These are phyloP conservation scores for Castanea crenata DNA, from an alignment of 306 rosid genomes.

Conservation along the genomic window DNA sequence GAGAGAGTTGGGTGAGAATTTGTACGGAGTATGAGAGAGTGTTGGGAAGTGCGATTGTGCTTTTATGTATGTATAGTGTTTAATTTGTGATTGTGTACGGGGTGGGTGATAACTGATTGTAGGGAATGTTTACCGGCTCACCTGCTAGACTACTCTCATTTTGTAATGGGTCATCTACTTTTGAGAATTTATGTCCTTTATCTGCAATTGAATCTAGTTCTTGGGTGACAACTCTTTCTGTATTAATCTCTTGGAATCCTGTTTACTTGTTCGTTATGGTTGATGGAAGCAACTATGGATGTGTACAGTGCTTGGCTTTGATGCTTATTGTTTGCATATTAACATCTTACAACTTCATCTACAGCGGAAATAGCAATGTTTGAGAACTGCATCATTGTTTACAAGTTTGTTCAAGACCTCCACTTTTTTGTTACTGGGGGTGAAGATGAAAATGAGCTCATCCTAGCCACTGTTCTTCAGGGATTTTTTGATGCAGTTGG, in stretches of 20 bases:
- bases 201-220: background rate
- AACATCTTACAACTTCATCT: conserved; percentile 16
- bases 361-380: conserved; percentile 86
- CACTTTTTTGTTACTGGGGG: conserved; percentile 94
- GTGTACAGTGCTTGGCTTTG: background rate
- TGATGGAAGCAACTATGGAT: background rate
- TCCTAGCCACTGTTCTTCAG: conserved; percentile 79
- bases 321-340: background rate
- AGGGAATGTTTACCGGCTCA: conserved; percentile 17
- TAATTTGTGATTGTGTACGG: background rate
- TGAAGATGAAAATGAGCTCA: conserved; percentile 84
- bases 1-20: background rate
- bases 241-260: background rate
- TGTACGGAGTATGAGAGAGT: conserved; percentile 17
- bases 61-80: background rate
- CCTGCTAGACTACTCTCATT: background rate
- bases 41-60: conserved; percentile 1
- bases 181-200: background rate
- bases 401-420: conserved; percentile 95
- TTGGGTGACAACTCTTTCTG: background rate
- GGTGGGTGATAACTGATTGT: background rate
- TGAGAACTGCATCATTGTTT: conserved; percentile 75
- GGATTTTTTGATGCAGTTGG: conserved; percentile 93
- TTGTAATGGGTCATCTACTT: background rate
- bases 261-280: background rate